Evolutionary conservation across 225 moss, liverwort and hornwort species (phyloP), one percentile per base, ranked within the genome.

Genomic region (Ulota crispa): DNA sequence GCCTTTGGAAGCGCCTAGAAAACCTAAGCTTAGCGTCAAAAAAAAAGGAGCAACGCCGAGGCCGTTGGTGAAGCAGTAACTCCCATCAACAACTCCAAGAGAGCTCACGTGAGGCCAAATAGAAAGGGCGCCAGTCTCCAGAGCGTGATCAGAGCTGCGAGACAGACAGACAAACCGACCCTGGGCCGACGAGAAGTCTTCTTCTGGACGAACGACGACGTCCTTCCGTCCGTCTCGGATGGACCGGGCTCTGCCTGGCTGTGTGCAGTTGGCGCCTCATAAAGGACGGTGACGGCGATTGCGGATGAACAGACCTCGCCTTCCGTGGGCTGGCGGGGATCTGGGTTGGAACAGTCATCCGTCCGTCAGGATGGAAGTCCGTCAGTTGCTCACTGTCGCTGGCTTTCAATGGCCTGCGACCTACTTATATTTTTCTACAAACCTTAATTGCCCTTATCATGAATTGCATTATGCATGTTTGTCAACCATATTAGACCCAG

Each of bases 21-120:
- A 64, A 82, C 79, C 82, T 70, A 37, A 64, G 80, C 79, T 79
- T 70, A 82, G 54, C 64, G 68, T 26, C 73, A 2, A 6, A 9
- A 18, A 11, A 52, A 87, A 23, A 5, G 9, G 28, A 27, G 72
- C 76, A 68, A 64, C 43, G 72, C 27, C 5, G 43, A 50, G 45
- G 72, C 57, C 75, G 70, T 56, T 41, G 70, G 2, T 8, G 10
- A 34, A 71, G 26, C 10, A 50, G 11, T 26, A 50, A 41, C 20
- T 67, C 12, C 18, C 50, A 80, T 71, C 83, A 72, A 68, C 85
- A 43, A 88, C 79, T 76, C 23, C 79, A 77, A 54, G 28, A 55
- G 43, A 50, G 80, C 78, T 86, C 83, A 86, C 86, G 81, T 85
- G 81, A 86, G 80, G 73, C 77, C 69, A 73, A 36, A 42, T 83